Evolutionary conservation across 2,329 filamentous ascomycete genomes (phyloP), one percentile per base, ranked within the genome.

Genomic region (Ascochyta koolunga): DNA sequence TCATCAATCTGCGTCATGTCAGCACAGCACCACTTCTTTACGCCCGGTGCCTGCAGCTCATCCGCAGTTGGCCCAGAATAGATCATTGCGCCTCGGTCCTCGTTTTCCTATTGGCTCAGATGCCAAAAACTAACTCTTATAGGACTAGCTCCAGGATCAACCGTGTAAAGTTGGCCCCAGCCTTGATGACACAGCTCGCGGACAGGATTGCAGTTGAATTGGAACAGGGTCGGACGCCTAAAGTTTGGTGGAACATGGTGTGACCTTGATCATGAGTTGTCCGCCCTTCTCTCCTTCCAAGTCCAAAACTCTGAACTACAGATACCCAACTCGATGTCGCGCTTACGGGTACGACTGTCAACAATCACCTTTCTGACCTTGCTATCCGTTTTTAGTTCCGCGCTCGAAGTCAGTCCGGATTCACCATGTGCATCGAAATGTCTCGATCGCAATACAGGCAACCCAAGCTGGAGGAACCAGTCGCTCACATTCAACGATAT

Each of bases 371-470:
- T 53, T 7, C 13, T 58, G 1, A 31, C 33, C 10, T 19, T 51
- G n/a, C 18, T 58, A 11, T 32, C 36, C 2, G 35, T 47, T 5
- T 25, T 48, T 27, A 43, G 29, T 22, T 22, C 18, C 10, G 54
- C 60, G 16, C 59, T 67, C n/a, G 62, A 67, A 45, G 62, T 65
- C 35, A 46, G 56, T 2, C 57, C 60, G 2, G 35, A 60, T 36
- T 67, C 62, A 5, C 60, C 58, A 56, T 67, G 64, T 40, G 51
- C 60, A 16, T 44, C 48, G 19, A 56, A 59, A 37, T 67, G 64
- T 29, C 44, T 65, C 29, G 60, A 65, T 33, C 37, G 47, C 8
- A 46, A 44, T 6, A 50, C 51, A 13, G 59, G 59, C 22, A 56
- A 64, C 31, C 44, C 49, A 9, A 41, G 44, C n/a, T 50, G 54